A percentile compares a stretch with the other conserved stretches of the same genome.
phyloP scores from a whole-genome alignment of 768 basidiomycete genomes.

The Leccinum barrowsii region DNA sequence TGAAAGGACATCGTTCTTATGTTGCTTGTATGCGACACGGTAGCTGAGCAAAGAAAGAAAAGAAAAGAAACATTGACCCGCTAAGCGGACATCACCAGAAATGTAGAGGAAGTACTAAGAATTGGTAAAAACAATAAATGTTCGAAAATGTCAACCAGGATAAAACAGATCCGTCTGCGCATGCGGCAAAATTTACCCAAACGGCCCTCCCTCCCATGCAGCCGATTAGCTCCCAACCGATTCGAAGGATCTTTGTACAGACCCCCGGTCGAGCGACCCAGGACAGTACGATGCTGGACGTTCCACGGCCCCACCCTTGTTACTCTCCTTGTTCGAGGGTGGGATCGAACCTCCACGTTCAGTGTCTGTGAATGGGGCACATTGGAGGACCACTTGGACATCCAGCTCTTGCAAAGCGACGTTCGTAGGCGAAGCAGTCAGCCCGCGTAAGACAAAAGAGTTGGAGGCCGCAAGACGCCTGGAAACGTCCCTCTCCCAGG shows the following conservation, averaged over 20 bases:
- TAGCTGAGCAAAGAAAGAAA: neutral
- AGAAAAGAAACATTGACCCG: too few species aligned
- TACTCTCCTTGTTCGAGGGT: neutral
- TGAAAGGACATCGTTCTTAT: too few species aligned
- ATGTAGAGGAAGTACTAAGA: too few species aligned
- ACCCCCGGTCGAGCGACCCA: neutral
- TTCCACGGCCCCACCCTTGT: neutral
- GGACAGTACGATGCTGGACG: neutral
- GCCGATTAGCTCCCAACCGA: neutral
- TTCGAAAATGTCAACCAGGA: too few species aligned
- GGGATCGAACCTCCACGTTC: slow-evolving; percentile 1
- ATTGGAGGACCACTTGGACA: slow-evolving; percentile 15
- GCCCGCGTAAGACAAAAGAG: slow-evolving; percentile 12
- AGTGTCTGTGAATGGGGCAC: neutral
- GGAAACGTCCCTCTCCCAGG: slow-evolving; percentile 32
- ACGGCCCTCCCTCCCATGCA: neutral
- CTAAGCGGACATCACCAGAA: too few species aligned
- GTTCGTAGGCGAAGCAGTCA: neutral
- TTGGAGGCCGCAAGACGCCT: slow-evolving; percentile 1
- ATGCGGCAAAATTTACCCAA: neutral
- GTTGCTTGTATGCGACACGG: too few species aligned
- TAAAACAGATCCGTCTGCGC: neutral
- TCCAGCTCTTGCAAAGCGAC: neutral
- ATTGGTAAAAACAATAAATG: too few species aligned
- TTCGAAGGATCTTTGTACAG: neutral